Conservation (phyloP, 2,329 filamentous ascomycete species). For the Colletotrichum eleusines region DNA sequence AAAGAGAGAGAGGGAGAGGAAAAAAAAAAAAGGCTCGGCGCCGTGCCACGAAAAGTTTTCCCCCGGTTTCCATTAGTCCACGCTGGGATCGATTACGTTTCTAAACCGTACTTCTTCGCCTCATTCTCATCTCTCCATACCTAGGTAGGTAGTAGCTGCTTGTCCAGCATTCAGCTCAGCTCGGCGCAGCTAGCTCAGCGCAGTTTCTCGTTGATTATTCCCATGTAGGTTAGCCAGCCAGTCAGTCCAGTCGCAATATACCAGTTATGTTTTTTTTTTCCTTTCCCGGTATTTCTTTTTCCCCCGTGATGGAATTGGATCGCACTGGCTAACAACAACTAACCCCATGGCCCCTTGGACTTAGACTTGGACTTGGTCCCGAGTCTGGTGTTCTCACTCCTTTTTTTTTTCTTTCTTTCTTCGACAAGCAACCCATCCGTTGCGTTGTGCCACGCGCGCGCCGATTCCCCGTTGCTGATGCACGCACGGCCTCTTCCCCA, state of each 20-base stretch:
- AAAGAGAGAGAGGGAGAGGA: neutral
- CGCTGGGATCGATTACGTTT: conserved; percentile 48
- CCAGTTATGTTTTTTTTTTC: no score
- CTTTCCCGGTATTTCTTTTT: no score
- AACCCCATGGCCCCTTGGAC: conserved; percentile 8
- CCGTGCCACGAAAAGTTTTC: conserved; percentile 33
- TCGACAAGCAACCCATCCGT: conserved; percentile 2
- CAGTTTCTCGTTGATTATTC: neutral
- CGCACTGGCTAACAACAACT: no score
- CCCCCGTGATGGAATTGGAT: no score
- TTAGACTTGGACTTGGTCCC: conserved; percentile 7
- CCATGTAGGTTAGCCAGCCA: no score
- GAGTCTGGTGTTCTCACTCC: neutral
- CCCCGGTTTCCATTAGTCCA: conserved; percentile 40
- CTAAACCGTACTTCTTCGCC: conserved; percentile 40
- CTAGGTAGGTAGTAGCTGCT: no score
- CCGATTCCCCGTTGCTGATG: neutral
- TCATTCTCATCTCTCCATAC: conserved; percentile 39
- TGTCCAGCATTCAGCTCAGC: no score
- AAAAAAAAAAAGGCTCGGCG: no score
- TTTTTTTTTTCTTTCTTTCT: neutral
- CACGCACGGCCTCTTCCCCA: neutral
- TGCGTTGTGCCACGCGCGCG: neutral
- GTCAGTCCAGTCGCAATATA: no score
- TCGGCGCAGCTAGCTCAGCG: no score